phyloP scores from a whole-genome alignment of 2,329 filamentous ascomycete species.

The Xylariaceae sp. region DNA sequence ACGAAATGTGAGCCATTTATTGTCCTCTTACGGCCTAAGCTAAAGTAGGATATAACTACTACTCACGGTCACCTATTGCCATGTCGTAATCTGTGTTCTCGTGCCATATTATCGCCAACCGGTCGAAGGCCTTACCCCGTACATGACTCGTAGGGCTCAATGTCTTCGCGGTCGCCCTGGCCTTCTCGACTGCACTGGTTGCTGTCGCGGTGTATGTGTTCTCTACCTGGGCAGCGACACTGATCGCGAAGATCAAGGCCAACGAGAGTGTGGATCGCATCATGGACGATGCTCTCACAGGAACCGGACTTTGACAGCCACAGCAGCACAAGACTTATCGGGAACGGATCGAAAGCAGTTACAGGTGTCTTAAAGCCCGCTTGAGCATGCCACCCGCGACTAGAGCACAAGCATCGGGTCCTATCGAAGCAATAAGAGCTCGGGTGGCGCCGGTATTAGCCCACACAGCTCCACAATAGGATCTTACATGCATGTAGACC shows the following conservation, averaged over 20 bases:
- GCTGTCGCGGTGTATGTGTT: slow-evolving; percentile 54
- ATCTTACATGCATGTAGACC: not conserved
- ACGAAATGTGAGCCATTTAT: slow-evolving; percentile 7
- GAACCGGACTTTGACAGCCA: slow-evolving; percentile 5
- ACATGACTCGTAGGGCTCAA: slow-evolving; percentile 64
- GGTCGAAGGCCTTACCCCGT: slow-evolving; percentile 72
- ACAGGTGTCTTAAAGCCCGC: not conserved
- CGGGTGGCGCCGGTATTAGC: not conserved
- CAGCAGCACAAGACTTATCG: not conserved
- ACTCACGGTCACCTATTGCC: slow-evolving; percentile 63
- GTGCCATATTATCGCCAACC: slow-evolving; percentile 73
- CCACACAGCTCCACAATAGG: not conserved
- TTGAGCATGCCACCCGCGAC: not conserved
- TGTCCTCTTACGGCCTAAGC: slow-evolving; percentile 4
- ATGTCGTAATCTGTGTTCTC: slow-evolving; percentile 75
- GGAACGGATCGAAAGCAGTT: not conserved
- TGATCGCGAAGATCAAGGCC: slow-evolving; percentile 25
- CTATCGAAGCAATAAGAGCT: not conserved
- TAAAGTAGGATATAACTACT: slow-evolving; percentile 29
- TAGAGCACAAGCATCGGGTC: not conserved
- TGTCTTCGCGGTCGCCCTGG: slow-evolving; percentile 63
- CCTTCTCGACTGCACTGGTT: slow-evolving; percentile 53
- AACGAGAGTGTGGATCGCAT: slow-evolving; percentile 32
- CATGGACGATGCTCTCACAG: not conserved
- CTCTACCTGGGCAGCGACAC: slow-evolving; percentile 25